Evolutionary conservation across 2,329 filamentous ascomycete species (phyloP).

Genomic region (Talaromyces sp.): DNA sequence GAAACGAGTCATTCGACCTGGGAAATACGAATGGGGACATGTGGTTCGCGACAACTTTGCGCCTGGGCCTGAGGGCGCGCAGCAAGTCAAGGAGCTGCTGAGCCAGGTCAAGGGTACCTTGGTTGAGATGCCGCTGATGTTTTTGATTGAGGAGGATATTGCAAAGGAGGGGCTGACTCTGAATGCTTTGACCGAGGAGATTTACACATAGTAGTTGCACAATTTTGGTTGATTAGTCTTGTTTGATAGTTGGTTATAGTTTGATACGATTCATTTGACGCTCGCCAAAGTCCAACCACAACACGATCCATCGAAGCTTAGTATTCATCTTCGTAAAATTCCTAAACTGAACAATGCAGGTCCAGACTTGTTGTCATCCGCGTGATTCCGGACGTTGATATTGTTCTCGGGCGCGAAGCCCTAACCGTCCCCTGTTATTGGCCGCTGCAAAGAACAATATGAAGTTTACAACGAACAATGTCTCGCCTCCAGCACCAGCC

Average conservation of each 20-base stretch:
- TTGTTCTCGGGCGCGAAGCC: conserved; percentile 10
- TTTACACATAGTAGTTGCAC: conserved; percentile 53
- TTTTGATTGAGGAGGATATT: conserved; percentile 79
- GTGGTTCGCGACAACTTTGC: conserved; percentile 73
- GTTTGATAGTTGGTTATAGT: background rate
- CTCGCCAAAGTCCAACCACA: background rate
- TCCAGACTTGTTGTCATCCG: background rate
- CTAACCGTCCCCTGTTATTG: conserved; percentile 6
- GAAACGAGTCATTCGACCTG: conserved; percentile 33
- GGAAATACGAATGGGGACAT: conserved; percentile 75
- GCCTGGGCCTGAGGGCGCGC: conserved; percentile 56
- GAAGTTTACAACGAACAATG: background rate
- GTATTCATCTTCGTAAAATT: background rate
- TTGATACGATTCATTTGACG: background rate
- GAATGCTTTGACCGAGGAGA: conserved; percentile 64
- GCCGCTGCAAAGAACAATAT: conserved; percentile 9
- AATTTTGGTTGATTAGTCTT: background rate
- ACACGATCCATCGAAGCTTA: background rate
- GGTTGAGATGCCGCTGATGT: conserved; percentile 87
- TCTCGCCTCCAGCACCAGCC: background rate
- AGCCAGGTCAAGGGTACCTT: conserved; percentile 62
- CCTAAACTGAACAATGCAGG: background rate
- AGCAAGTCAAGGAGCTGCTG: conserved; percentile 66
- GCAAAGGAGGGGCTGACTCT: conserved; percentile 72
- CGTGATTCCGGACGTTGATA: background rate